phyloP scores from a whole-genome alignment of 352 stramenopile genomes.

The Phytophthora hibernalis region DNA sequence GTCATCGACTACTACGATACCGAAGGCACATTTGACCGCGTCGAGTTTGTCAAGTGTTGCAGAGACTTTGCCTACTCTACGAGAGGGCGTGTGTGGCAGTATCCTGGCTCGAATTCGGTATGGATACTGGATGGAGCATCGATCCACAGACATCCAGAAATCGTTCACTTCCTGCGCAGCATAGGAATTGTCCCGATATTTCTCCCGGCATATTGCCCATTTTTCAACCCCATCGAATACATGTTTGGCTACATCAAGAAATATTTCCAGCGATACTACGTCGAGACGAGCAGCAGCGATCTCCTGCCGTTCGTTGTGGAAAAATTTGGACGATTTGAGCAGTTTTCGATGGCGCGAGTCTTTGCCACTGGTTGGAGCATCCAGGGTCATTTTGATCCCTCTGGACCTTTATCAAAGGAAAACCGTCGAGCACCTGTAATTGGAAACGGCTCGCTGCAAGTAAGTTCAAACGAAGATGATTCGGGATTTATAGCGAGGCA shows the following conservation, averaged over 20 bases:
- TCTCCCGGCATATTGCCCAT: slow-evolving; percentile 37
- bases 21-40: too few relatives aligned
- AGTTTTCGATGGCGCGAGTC: not conserved
- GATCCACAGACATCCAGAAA: slow-evolving; percentile 30
- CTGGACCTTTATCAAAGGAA: too few relatives aligned
- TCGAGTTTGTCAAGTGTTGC: too few relatives aligned
- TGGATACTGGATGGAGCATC: slow-evolving; percentile 38
- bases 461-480: too few relatives aligned
- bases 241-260: slow-evolving; percentile 33
- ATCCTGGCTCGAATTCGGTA: slow-evolving; percentile 26
- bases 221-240: slow-evolving; percentile 47
- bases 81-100: slow-evolving; percentile 8
- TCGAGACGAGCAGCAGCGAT: slow-evolving; percentile 10
- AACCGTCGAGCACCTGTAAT: too few relatives aligned
- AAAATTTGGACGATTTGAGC: not conserved
- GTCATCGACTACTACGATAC: too few relatives aligned
- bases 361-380: slow-evolving; percentile 10
- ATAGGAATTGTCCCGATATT: slow-evolving; percentile 35
- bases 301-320: not conserved
- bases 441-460: too few relatives aligned
- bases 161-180: too few relatives aligned
- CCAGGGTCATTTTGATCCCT: slow-evolving; percentile 3
- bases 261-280: slow-evolving; percentile 27
- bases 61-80: too few relatives aligned
- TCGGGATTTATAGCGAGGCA: not conserved